These are phyloP conservation scores for Erodium maritimum DNA, from an alignment of 345 rosid genomes.

Conservation along the genomic window DNA sequence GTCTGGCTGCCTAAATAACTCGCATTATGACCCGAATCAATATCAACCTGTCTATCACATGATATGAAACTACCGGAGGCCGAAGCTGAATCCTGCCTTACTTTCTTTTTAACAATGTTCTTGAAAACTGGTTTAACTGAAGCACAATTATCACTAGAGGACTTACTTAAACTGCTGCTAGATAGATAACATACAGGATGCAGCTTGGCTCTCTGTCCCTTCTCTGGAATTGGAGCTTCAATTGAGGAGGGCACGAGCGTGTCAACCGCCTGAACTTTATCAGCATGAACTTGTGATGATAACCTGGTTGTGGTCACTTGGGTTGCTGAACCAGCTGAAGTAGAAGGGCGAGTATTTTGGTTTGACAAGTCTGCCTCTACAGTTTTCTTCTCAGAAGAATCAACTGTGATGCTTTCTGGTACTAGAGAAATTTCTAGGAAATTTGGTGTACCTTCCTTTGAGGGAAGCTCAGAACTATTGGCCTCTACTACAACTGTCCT, in stretches of 20 bases:
- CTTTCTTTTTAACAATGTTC: slow-evolving; percentile 43
- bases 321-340: slow-evolving; percentile 12
- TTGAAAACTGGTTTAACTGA: slow-evolving; percentile 41
- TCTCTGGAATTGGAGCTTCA: slow-evolving; percentile 11
- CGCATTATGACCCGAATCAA: slow-evolving; percentile 23
- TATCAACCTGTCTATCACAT: slow-evolving; percentile 13
- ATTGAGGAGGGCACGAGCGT: slow-evolving; percentile 15
- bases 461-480: slow-evolving; percentile 33
- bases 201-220: slow-evolving; percentile 23
- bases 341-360: slow-evolving; percentile 15
- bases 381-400: slow-evolving; percentile 16
- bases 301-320: slow-evolving; percentile 13
- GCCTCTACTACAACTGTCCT: slow-evolving; percentile 58
- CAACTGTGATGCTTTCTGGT: slow-evolving; percentile 29
- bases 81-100: slow-evolving; percentile 25
- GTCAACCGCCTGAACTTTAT: slow-evolving; percentile 1
- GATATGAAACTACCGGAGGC: slow-evolving; percentile 21
- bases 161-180: slow-evolving; percentile 19
- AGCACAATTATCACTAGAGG: slow-evolving; percentile 18
- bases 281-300: slow-evolving; percentile 6
- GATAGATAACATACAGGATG: slow-evolving; percentile 17
- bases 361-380: slow-evolving; percentile 15
- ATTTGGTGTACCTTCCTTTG: slow-evolving; percentile 30
- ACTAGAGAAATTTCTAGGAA: slow-evolving; percentile 51
- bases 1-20: slow-evolving; percentile 18